phyloP scores from a whole-genome alignment of 2,329 filamentous ascomycete species.

The Alternaria angustiovoidea region DNA sequence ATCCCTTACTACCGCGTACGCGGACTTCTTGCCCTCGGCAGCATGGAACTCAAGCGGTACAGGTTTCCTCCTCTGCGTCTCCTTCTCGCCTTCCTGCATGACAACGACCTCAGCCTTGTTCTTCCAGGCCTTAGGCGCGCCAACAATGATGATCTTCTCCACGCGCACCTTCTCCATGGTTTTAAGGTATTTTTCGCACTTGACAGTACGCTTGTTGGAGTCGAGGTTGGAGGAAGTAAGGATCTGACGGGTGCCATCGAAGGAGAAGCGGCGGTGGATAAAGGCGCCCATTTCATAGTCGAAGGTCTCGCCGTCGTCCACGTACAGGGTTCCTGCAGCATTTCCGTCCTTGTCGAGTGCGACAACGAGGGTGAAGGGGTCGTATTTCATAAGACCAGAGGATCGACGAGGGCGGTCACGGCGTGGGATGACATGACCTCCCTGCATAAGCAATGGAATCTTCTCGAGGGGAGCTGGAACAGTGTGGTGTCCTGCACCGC shows the following conservation, averaged over 20 bases:
- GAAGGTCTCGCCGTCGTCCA: constrained; percentile 93
- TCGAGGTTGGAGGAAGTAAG: constrained; percentile 70
- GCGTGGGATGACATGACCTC: constrained; percentile 89
- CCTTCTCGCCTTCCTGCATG: constrained; percentile 65
- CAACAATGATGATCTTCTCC: constrained; percentile 85
- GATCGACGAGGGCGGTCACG: constrained; percentile 88
- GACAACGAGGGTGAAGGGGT: constrained; percentile 92
- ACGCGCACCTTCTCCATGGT: constrained; percentile 79
- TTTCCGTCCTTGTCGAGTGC: constrained; percentile 72
- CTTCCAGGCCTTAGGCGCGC: constrained; percentile 77
- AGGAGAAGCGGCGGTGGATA: constrained; percentile 82
- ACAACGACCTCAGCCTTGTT: constrained; percentile 69
- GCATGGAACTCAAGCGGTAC: constrained; percentile 68
- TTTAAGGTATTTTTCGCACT: constrained; percentile 79
- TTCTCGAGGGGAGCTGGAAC: constrained; percentile 82
- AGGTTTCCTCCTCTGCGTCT: constrained; percentile 54
- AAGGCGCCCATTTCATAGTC: constrained; percentile 86
- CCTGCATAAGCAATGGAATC: constrained; percentile 90
- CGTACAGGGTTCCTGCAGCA: constrained; percentile 83
- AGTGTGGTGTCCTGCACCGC: constrained; percentile 74
- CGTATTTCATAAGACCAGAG: constrained; percentile 87
- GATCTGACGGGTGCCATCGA: constrained; percentile 62
- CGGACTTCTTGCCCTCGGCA: constrained; percentile 62
- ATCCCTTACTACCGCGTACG: constrained; percentile 70
- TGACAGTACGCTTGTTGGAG: constrained; percentile 62